Evolutionary conservation across 192 early-diverging fungal genomes (phyloP).

Genomic region (Helicostylum pulchrum): DNA sequence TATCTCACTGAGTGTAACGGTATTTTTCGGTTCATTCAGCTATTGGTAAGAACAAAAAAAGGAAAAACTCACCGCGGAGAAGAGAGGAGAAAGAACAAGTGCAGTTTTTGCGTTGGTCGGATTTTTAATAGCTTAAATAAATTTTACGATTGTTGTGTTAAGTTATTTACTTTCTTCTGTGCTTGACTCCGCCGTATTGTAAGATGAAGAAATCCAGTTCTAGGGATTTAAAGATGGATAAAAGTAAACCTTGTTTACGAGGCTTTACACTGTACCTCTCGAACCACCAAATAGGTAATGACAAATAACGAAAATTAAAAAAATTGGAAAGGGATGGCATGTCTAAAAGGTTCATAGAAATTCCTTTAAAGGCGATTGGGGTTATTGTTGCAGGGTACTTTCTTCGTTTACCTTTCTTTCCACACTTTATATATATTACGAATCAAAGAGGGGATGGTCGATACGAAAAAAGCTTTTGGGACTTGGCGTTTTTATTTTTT

Average conservation of each 20-base stretch:
- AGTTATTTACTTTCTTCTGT: no score
- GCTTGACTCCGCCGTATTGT: background rate
- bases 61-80: no score
- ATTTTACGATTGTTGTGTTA: no score
- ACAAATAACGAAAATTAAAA: background rate
- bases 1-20: no score
- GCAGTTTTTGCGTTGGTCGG: no score
- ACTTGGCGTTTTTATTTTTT: conserved; percentile 61
- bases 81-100: no score
- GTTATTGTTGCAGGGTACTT: conserved; percentile 36
- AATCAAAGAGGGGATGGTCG: conserved; percentile 30
- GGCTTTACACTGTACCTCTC: conserved; percentile 27
- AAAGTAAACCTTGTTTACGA: conserved; percentile 4
- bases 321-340: background rate
- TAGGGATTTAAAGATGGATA: conserved; percentile 9
- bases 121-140: no score
- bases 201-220: conserved; percentile 6
- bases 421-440: conserved; percentile 31
- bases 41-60: no score
- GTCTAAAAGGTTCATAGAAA: conserved; percentile 30
- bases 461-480: conserved; percentile 56
- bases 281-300: conserved; percentile 41
- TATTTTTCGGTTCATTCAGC: no score
- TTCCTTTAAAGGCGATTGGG: conserved; percentile 39
- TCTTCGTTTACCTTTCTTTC: conserved; percentile 28